A percentile compares a stretch with the other conserved stretches of the same genome.
Conservation (phyloP, 805 yeast genomes). For the Candida loeiensis region DNA sequence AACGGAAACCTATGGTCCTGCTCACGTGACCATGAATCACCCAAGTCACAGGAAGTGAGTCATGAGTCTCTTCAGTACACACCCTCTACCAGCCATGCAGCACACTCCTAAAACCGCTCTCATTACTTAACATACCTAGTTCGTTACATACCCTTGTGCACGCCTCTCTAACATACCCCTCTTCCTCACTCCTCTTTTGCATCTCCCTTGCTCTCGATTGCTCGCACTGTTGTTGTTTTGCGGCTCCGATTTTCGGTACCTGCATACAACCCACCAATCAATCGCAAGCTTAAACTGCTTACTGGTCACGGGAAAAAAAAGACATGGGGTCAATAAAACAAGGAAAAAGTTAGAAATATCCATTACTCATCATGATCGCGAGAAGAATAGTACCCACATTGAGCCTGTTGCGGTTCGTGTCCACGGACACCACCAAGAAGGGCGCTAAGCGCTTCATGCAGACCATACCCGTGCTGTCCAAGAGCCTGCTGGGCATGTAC, state of each 20-base stretch:
- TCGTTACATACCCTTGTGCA: too few relatives aligned
- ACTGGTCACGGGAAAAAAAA: constrained; percentile 4
- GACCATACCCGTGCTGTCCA: constrained; percentile 27
- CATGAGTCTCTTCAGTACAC: too few relatives aligned
- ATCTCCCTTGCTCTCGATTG: not conserved
- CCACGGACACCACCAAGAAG: constrained; percentile 20
- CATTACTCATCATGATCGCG: constrained; percentile 8
- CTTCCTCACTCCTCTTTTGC: too few relatives aligned
- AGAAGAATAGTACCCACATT: constrained; percentile 10
- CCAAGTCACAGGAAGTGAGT: too few relatives aligned
- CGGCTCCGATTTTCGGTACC: constrained; percentile 11
- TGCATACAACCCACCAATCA: constrained; percentile 10
- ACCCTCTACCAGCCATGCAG: too few relatives aligned
- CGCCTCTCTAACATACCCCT: too few relatives aligned
- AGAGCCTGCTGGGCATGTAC: constrained; percentile 2
- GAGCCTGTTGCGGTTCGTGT: constrained; percentile 14
- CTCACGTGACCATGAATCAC: too few relatives aligned
- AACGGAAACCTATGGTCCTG: too few relatives aligned
- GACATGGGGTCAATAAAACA: not conserved
- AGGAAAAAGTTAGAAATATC: not conserved
- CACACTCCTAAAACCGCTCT: too few relatives aligned
- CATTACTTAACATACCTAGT: too few relatives aligned
- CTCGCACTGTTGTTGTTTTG: not conserved
- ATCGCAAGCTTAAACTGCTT: constrained; percentile 4
- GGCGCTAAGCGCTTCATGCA: constrained; percentile 33